phyloP scores from a whole-genome alignment of 805 yeast genomes.

The Candida tallmaniae region DNA sequence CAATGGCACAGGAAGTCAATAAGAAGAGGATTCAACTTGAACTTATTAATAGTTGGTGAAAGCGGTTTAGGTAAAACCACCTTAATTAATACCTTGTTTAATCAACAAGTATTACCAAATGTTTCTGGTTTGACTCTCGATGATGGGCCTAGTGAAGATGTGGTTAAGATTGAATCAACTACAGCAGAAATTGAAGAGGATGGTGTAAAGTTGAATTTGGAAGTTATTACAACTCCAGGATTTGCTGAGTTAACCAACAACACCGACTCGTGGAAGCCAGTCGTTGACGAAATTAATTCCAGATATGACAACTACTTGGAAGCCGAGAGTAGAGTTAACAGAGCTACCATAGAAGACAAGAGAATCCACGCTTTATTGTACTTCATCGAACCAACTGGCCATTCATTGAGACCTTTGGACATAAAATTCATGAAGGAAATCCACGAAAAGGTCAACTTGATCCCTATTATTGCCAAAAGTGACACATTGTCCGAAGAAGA shows the following conservation, averaged over 20 bases:
- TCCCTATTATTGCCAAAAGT: constrained; percentile 92
- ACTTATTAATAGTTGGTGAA: constrained; percentile 87
- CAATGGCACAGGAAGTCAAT: constrained; percentile 97
- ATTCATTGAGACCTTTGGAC: constrained; percentile 83
- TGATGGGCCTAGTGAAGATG: constrained; percentile 24
- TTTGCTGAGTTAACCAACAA: constrained; percentile 85
- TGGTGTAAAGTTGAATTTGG: constrained; percentile 81
- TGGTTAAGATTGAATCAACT: constrained; percentile 26
- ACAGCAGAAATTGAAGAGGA: constrained; percentile 67
- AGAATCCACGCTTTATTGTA: constrained; percentile 91
- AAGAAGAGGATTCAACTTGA: constrained; percentile 83
- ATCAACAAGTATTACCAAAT: constrained; percentile 29
- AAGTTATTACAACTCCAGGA: constrained; percentile 87
- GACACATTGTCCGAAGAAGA: constrained; percentile 91
- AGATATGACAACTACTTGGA: constrained; percentile 89
- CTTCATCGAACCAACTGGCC: constrained; percentile 97
- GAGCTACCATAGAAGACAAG: constrained; percentile 68
- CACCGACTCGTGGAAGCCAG: constrained; percentile 75
- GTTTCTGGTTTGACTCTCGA: constrained; percentile 1
- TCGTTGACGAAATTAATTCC: constrained; percentile 79
- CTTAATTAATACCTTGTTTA: constrained; percentile 82
- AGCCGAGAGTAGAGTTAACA: constrained; percentile 76
- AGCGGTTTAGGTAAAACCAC: constrained; percentile 92
- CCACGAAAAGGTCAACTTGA: constrained; percentile 86
- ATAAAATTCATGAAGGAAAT: constrained; percentile 82